A percentile compares a stretch with the other conserved stretches of the same genome.
Evolutionary conservation across 352 stramenopile species (phyloP).

Genomic region (Phytopythium aichiense): DNA sequence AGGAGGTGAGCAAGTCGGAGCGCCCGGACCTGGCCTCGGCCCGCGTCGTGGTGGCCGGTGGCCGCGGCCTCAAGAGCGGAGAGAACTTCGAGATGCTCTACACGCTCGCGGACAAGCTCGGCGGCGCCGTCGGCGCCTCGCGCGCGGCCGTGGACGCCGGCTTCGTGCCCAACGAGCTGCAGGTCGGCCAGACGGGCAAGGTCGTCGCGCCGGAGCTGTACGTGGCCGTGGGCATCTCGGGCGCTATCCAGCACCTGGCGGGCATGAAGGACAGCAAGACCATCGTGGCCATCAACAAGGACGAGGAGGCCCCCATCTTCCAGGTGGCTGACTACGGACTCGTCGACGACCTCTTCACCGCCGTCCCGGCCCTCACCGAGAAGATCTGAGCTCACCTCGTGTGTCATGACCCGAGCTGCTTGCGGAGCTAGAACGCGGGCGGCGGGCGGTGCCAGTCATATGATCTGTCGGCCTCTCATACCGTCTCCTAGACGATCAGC

Average conservation of each 20-base stretch:
- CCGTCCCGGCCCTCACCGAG: slow-evolving; percentile 96
- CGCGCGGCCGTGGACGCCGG: slow-evolving; percentile 97
- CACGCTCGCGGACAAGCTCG: slow-evolving; percentile 97
- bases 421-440: too few relatives aligned
- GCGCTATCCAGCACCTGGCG: slow-evolving; percentile 98
- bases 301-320: slow-evolving; percentile 99
- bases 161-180: slow-evolving; percentile 98
- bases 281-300: slow-evolving; percentile 99
- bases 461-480: background rate
- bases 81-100: slow-evolving; percentile 99
- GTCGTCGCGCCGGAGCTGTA: slow-evolving; percentile 98
- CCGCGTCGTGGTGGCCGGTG: slow-evolving; percentile 94
- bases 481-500: background rate
- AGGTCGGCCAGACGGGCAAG: slow-evolving; percentile 99
- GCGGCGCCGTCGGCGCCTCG: slow-evolving; percentile 95
- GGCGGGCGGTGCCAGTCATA: too few relatives aligned
- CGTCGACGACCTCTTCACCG: slow-evolving; percentile 97
- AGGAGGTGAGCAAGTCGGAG: slow-evolving; percentile 94
- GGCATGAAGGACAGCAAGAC: slow-evolving; percentile 99
- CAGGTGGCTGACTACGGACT: slow-evolving; percentile 98
- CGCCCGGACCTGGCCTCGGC: slow-evolving; percentile 94
- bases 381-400: slow-evolving; percentile 86
- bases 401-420: background rate
- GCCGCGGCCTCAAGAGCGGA: slow-evolving; percentile 95
- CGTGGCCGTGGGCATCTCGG: slow-evolving; percentile 96